Percentiles rank a stretch among this genome's conserved stretches.
phyloP scores from a whole-genome alignment of 2,329 filamentous ascomycete species.

The Xylaria polymorpha region DNA sequence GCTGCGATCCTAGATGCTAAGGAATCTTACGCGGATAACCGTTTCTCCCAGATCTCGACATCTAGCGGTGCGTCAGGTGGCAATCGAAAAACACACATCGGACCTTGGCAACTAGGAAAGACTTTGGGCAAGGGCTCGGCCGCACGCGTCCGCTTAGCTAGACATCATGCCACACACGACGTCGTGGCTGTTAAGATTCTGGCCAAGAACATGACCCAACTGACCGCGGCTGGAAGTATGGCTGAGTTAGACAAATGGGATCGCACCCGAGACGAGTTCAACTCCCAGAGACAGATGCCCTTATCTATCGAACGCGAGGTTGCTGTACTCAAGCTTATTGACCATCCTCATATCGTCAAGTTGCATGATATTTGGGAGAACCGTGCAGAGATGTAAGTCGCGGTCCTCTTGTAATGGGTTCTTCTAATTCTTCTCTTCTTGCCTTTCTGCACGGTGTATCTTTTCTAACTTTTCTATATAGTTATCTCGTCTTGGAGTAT shows the following conservation, averaged over 20 bases:
- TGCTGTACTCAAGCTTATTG: constrained; percentile 94
- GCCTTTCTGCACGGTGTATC: neutral
- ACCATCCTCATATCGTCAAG: constrained; percentile 94
- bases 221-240: constrained; percentile 87
- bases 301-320: constrained; percentile 94
- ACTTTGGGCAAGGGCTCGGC: constrained; percentile 92
- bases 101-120: constrained; percentile 91
- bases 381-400: constrained; percentile 84
- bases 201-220: constrained; percentile 80
- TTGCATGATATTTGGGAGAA: constrained; percentile 99
- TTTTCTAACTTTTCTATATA: constrained; percentile 55
- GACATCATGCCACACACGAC: constrained; percentile 81
- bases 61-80: constrained; percentile 50
- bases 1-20: constrained; percentile 29
- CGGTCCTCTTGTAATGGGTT: constrained; percentile 11
- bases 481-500: constrained; percentile 94
- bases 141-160: constrained; percentile 85
- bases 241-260: constrained; percentile 83
- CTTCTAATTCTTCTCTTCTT: neutral
- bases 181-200: constrained; percentile 96
- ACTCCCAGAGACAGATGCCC: constrained; percentile 78
- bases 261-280: constrained; percentile 64
- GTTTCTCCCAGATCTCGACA: constrained; percentile 46
- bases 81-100: constrained; percentile 78
- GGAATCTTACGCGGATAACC: constrained; percentile 39